Evolutionary conservation across 495 filamentous ascomycete genomes (phyloP).

Genomic region (Glonium stellatum): DNA sequence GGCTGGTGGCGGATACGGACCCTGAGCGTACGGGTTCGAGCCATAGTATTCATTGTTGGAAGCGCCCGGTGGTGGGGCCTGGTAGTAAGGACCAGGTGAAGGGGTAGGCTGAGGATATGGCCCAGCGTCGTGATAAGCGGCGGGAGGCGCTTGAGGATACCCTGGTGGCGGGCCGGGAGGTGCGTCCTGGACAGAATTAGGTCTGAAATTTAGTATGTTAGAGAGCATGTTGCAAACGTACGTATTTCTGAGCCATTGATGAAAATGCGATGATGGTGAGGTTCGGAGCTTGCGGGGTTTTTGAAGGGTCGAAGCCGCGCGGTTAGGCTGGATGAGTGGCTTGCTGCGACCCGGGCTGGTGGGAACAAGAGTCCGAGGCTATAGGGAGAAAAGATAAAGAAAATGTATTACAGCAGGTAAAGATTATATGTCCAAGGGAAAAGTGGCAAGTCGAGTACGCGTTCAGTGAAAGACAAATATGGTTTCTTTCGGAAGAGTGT

Average conservation of each 20-base stretch:
- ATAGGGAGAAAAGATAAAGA: neutral
- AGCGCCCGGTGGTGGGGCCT: neutral
- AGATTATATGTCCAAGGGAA: neutral
- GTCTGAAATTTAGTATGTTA: neutral
- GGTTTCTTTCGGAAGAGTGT: neutral
- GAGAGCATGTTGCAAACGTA: neutral
- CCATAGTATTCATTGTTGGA: constrained; percentile 18
- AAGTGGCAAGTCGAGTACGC: neutral
- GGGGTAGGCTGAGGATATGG: constrained; percentile 13
- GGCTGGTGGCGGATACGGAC: constrained; percentile 33
- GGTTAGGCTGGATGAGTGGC: constrained; percentile 1
- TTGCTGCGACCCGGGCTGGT: neutral
- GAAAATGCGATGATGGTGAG: neutral
- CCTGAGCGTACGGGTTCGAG: constrained; percentile 10
- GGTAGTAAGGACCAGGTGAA: constrained; percentile 12
- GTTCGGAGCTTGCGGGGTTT: constrained; percentile 1
- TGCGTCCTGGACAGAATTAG: neutral
- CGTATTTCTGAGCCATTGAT: constrained; percentile 6
- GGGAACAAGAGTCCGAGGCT: neutral
- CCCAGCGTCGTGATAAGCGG: constrained; percentile 14
- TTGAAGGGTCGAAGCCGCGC: neutral
- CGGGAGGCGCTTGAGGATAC: constrained; percentile 15
- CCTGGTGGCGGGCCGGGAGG: constrained; percentile 14
- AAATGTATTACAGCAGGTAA: neutral
- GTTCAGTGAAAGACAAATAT: neutral